These are phyloP conservation scores for Dendrocalamus sinicus DNA, from an alignment of 176 grass and related monocot species.

Conservation along the genomic window DNA sequence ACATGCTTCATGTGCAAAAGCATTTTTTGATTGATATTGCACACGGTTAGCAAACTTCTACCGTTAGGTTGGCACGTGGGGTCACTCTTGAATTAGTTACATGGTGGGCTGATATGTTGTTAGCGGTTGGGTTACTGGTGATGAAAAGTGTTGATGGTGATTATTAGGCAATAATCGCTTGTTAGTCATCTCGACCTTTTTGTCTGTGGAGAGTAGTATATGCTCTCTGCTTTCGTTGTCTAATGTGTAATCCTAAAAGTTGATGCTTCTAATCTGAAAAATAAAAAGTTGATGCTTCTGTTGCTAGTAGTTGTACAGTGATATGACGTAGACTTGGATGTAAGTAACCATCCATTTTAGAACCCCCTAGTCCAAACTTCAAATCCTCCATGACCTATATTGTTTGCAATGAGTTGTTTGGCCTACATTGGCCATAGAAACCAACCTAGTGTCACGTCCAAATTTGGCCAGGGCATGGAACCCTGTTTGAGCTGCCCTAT, in stretches of 20 bases:
- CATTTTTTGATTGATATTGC: no score
- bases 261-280: background rate
- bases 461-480: background rate
- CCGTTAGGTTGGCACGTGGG: no score
- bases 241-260: background rate
- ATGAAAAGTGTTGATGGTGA: background rate
- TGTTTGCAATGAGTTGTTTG: background rate
- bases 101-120: background rate
- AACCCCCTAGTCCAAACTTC: background rate
- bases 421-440: conserved; percentile 16
- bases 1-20: no score
- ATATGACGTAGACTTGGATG: background rate
- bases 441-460: background rate
- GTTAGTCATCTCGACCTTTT: background rate
- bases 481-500: background rate
- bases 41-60: no score
- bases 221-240: background rate
- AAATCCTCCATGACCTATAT: background rate
- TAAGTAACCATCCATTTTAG: background rate
- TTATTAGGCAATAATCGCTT: background rate
- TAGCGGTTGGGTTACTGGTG: background rate
- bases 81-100: no score
- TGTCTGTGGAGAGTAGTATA: background rate
- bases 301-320: background rate
- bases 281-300: background rate